Base-by-base conservation (phyloP, 352 stramenopile species). In the Globisporangium alternatum region DNA sequence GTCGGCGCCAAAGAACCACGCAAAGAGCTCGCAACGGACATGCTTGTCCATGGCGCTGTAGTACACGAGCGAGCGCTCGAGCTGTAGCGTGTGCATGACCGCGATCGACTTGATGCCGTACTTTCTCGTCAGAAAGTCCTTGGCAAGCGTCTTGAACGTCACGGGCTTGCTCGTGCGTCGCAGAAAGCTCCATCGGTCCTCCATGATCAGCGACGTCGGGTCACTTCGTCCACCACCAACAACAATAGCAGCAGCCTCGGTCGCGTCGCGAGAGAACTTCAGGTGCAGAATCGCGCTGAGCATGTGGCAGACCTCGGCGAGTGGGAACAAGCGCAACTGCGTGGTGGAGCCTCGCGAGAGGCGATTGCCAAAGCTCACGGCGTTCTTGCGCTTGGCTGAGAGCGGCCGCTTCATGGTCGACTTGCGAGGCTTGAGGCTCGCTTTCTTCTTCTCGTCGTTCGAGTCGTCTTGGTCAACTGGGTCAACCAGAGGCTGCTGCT, bases 101-200 rank as follows among this genome's bases (percentile, higher is more conserved):
- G 82, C 82, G 39, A 91, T 89, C 12, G 82, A 88, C 57, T 88
- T 88, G 56, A 91, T 89, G 25, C 82, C 82, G 52, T 91, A 91
- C 62, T 89, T 89, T 17, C 82, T 79, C 10, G 71, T 67, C 15
- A 91, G 70, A 35, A 78, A 83, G 59, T 91, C 80, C 43, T 87
- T 86, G 0, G 76, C 77, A 3, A 91, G 68, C 0, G 74, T 77
- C 49, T 83, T 84, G 65, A 89, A 89, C n/a, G 70, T 78, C 25
- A 56, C 25, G 1, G 62, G 64, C n/a, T 65, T 45, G 17, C 64
- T 51, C 3, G 70, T 45, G 35, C 51, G 56, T 8, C 69, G 66
- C 12, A 86, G 48, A 62, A 81, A 84, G 17, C 51, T 66, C 66
- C 65, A 83, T 2, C 64, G 76, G 33, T 81, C 67, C 39, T 77